These are phyloP conservation scores for Trametes cinnabarina DNA, from an alignment of 768 basidiomycete species.

Conservation along the genomic window DNA sequence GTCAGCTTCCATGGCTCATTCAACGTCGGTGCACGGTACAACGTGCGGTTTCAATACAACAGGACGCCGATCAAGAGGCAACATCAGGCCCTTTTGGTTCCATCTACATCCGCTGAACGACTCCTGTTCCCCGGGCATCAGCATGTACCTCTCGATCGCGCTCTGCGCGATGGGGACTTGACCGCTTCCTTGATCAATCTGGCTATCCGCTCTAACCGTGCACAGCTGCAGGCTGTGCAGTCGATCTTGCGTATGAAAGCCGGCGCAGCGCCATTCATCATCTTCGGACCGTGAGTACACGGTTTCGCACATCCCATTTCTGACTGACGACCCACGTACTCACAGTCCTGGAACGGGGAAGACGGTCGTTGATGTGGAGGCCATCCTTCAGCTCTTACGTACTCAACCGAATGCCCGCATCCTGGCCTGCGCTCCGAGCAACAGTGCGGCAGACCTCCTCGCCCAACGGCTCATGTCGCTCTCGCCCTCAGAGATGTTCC, in stretches of 20 bases:
- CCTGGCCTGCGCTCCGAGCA: conserved; percentile 66
- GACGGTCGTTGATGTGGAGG: conserved; percentile 63
- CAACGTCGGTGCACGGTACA: conserved; percentile 38
- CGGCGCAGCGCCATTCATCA: conserved; percentile 53
- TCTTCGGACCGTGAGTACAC: conserved; percentile 70
- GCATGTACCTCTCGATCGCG: no score
- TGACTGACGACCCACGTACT: no score
- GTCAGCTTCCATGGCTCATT: conserved; percentile 49
- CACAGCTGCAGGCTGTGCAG: conserved; percentile 50
- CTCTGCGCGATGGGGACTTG: no score
- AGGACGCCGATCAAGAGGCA: conserved; percentile 52
- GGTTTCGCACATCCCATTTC: no score
- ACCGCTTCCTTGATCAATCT: no score
- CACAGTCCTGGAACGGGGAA: conserved; percentile 56
- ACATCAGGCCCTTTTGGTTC: conserved; percentile 49
- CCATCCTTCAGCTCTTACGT: conserved; percentile 53
- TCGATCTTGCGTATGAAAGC: conserved; percentile 44
- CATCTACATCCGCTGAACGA: conserved; percentile 36
- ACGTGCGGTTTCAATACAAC: conserved; percentile 57
- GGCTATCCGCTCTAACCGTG: no score
- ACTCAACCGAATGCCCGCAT: conserved; percentile 43
- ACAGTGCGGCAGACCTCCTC: conserved; percentile 65
- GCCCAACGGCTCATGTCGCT: conserved; percentile 41
- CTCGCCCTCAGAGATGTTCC: conserved; percentile 45
- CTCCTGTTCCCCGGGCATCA: conserved; percentile 61